Evolutionary conservation across 495 filamentous ascomycete species (phyloP), one percentile per base, ranked within the genome.

Genomic region (Penicillium turbatum): DNA sequence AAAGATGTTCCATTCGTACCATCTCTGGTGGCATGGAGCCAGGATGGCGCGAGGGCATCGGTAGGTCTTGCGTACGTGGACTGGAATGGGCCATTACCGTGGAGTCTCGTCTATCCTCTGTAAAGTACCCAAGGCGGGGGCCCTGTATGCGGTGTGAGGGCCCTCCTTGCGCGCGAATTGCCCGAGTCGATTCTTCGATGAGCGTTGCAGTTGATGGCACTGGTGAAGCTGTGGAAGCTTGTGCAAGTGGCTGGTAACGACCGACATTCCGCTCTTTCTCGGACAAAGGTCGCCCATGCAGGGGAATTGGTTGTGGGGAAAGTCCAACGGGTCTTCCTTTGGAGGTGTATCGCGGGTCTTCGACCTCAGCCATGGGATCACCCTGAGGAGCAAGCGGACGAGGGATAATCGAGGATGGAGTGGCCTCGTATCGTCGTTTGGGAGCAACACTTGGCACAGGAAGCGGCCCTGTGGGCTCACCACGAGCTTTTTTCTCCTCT

Each of bases 381-480:
- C 76, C 72, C 48, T 78, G 80, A 10, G 82, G 81, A n/a, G 81
- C 87, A 35, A 86, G 69, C 10, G 81, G 74, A 30, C 83, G 76
- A 38, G 79, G 80, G 44, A 81, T 72, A 35, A 82, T 81, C 13
- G 82, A 76, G 29, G 69, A 81, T 41, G 76, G 77, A 58, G 68
- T 83, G 62, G 63, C 69, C 54, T 80, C 80, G 65, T 78, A 82
- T 31, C 71, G 82, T 57, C 71, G 80, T 67, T 83, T 87, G 3
- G 81, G 79, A 9, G 79, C 75, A 32, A 82, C 82, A 56, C 78
- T 72, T 6, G 80, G 80, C 2, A 75, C 68, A 26, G 89, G 88
- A 27, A 87, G 77, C 9, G 85, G 83, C 19, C 86, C 82, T 51
- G 80, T 72, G 29, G 86, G 82, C 66, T 91, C 88, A 29, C 89